Conservation (phyloP, 1,284 basidiomycete species). For the Cryptococcus depauperatus region DNA sequence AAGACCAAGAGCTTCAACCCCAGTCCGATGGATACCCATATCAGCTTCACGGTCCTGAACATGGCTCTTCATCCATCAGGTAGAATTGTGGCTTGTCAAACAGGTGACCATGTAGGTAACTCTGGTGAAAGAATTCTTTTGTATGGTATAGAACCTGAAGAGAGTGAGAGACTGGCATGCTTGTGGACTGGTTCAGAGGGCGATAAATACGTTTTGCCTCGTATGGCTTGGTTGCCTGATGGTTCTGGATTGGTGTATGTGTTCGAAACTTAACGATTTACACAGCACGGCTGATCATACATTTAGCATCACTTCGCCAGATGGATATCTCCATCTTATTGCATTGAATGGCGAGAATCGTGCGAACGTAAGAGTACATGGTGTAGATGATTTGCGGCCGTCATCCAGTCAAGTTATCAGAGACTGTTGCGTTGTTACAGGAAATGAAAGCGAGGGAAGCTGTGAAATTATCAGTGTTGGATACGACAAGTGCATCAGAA, state of each 20-base stretch:
- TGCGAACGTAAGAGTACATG: constrained; percentile 36
- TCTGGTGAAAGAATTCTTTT: constrained; percentile 34
- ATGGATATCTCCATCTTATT: constrained; percentile 38
- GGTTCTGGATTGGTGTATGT: constrained; percentile 40
- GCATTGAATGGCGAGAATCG: constrained; percentile 30
- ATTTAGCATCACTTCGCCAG: constrained; percentile 33
- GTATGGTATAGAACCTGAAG: constrained; percentile 31
- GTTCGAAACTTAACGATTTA: not conserved
- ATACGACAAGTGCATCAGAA: constrained; percentile 36
- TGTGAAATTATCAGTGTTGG: constrained; percentile 43
- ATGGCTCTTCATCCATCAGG: constrained; percentile 41
- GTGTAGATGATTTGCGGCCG: constrained; percentile 17
- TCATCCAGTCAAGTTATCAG: constrained; percentile 37
- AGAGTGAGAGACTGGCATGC: constrained; percentile 35
- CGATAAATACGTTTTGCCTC: constrained; percentile 43
- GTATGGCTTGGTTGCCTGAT: constrained; percentile 42
- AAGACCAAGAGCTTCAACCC: constrained; percentile 40
- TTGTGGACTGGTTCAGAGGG: constrained; percentile 39
- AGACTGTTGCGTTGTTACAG: constrained; percentile 23
- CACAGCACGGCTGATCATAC: not conserved
- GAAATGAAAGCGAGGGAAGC: constrained; percentile 3
- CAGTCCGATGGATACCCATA: constrained; percentile 39
- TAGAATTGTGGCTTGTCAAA: constrained; percentile 40
- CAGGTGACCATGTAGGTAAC: constrained; percentile 41
- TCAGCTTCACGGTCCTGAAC: constrained; percentile 57